phyloP scores from a whole-genome alignment of 2,329 filamentous ascomycete species.

The Aspergillus sp. region DNA sequence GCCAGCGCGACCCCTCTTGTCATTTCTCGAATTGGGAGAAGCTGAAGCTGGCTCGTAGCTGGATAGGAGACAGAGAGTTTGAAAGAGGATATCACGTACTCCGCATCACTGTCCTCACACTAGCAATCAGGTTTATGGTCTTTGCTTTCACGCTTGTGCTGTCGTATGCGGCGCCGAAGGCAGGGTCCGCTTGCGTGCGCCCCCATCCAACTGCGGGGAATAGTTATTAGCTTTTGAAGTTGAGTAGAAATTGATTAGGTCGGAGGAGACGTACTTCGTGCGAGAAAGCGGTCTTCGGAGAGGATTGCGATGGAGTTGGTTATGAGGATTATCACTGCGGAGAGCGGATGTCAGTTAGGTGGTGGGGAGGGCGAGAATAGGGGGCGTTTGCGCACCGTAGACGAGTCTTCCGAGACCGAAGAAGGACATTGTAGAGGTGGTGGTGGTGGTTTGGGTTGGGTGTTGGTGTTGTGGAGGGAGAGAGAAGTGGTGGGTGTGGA shows the following conservation, averaged over 20 bases:
- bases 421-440: slow-evolving; percentile 62
- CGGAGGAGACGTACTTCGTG: slow-evolving; percentile 58
- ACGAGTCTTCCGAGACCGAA: slow-evolving; percentile 69
- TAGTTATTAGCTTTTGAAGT: slow-evolving; percentile 9
- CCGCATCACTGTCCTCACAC: slow-evolving; percentile 87
- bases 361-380: background rate
- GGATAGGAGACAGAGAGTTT: background rate
- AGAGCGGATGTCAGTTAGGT: slow-evolving; percentile 1
- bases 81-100: slow-evolving; percentile 58
- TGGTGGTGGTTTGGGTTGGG: background rate
- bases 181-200: slow-evolving; percentile 61
- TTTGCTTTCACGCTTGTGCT: slow-evolving; percentile 82
- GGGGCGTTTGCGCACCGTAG: slow-evolving; percentile 56
- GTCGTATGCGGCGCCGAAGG: slow-evolving; percentile 70
- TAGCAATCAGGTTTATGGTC: slow-evolving; percentile 84
- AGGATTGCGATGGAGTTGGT: slow-evolving; percentile 92
- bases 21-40: background rate
- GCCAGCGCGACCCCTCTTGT: no score
- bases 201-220: slow-evolving; percentile 72
- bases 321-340: slow-evolving; percentile 74
- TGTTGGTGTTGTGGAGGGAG: background rate
- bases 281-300: slow-evolving; percentile 91
- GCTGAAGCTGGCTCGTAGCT: no score
- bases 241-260: background rate
- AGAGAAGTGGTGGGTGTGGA: slow-evolving; percentile 1